Evolutionary conservation across 805 yeast genomes (phyloP).

Genomic region (Yarrowia deformans): DNA sequence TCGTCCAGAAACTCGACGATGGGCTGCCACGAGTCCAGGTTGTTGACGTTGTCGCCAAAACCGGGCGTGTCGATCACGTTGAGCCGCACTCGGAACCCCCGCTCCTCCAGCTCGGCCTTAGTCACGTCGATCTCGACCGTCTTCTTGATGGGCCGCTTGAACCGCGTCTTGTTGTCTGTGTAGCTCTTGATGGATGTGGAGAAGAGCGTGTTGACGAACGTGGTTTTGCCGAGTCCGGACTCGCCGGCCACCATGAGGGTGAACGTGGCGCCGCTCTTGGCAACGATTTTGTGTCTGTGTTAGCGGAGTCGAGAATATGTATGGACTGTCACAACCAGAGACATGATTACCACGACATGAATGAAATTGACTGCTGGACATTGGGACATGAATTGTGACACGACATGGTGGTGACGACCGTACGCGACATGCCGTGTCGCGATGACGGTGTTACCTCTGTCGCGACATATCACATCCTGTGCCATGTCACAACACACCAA

Average conservation of each 20-base stretch:
- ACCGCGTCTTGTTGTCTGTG: slow-evolving; percentile 53
- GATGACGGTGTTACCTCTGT: no score
- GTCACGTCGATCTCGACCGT: slow-evolving; percentile 53
- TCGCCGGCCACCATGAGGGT: slow-evolving; percentile 88
- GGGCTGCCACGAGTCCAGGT: slow-evolving; percentile 75
- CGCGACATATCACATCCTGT: no score
- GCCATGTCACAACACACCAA: no score
- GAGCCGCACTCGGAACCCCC: slow-evolving; percentile 76
- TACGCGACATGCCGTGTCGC: no score
- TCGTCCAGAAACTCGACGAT: slow-evolving; percentile 78
- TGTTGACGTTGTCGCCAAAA: slow-evolving; percentile 88
- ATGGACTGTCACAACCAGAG: no score
- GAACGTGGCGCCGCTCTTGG: slow-evolving; percentile 68
- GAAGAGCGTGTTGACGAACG: slow-evolving; percentile 82
- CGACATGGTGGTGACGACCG: no score
- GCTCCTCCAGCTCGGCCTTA: slow-evolving; percentile 64
- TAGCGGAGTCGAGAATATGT: not conserved
- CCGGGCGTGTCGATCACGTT: slow-evolving; percentile 92
- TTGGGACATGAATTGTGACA: no score
- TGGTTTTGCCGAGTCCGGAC: slow-evolving; percentile 76
- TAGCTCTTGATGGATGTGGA: slow-evolving; percentile 57
- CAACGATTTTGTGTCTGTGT: slow-evolving; percentile 52
- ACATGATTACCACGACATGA: no score
- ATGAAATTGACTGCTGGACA: no score
- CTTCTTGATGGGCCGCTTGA: slow-evolving; percentile 52